Base-by-base conservation (phyloP, 2,329 filamentous ascomycete genomes). In the Orbilia javanica region DNA sequence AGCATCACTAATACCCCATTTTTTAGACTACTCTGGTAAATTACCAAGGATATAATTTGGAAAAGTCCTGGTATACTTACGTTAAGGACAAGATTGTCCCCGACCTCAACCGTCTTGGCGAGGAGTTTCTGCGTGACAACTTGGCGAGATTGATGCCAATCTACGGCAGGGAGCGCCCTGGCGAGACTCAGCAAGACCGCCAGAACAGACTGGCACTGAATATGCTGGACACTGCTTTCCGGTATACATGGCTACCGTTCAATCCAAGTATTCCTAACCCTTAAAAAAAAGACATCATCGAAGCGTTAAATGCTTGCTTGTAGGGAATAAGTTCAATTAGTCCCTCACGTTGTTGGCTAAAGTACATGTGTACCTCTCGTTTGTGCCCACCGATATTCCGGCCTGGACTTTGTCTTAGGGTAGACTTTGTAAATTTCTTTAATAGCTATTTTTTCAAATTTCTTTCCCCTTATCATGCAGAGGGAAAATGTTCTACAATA, bases 111-210 rank as follows among this genome's bases (percentile, higher is more conserved):
- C 55, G 55, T 46, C 18, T 53, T 55, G 68, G 68, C 44, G 18
- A 71, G 46, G 29, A 71, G 20, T 71, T 64, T 46, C 22, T 71
- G 31, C 68, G 68, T 15, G 68, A 71, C 68, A 6, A 71, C 46
- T 71, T 71, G 46, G 44, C 55, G 50, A 64, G 22, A 53, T 63
- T 71, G 31, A 71, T 64, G 68, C 44, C 18, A 48, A 8, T 29
- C 13, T 64, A 71, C 27, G 68, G 68, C 36, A 48, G 25, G 46
- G 18, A 18, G 15, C 44, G 57, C 44, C 57, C 42, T 22, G 55
- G 55, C 1, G 68, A 71, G 57, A 71, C 10, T 46, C 53, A 64
- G 39, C 18, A 34, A 31, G 55, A 71, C 6, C 25, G 25, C 46
- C 22, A 64, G 7, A 55, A 39, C 68, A 64, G 68, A 64, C 20